Evolutionary conservation across 108 stramenopile species (phyloP), one percentile per base, ranked within the genome.

Genomic region (Discostella pseudostelligera): DNA sequence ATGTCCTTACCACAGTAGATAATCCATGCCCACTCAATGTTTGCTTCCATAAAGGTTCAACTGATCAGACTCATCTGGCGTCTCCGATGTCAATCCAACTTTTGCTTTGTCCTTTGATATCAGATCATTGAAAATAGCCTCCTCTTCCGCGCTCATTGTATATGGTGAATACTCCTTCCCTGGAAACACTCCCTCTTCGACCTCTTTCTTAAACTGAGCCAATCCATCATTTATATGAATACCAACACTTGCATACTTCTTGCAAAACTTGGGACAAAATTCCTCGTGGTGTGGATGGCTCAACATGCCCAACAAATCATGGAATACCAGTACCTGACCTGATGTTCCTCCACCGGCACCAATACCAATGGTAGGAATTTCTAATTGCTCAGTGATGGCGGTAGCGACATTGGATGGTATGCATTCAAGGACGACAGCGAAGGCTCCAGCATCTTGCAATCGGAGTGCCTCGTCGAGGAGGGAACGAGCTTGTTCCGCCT

Each of bases 291-390:
- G 98, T 0, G 97, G 97, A 81, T 97, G 97, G 39, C 83, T 83
- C 59, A 87, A 72, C 95, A 98, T 96, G 17, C 99, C 99, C 43
- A 98, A 70, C 93, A 98, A 89, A 77, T 99, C 99, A 68, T 98
- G 97, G 71, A 90, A 98, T 6, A 99, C 99, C n/a, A 99, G 62
- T 12, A 95, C 94, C 62, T 95, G 94, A 8, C 94, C 94, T 1
- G 90, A 92, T 6, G 94, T 94, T 35, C 84, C 78, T n/a, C 87
- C 83, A 13, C 98, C 98, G 0, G 99, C 97, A 39, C 99, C 99
- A 39, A 99, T 99, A 32, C 99, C 99, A 72, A 99, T 98, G 32
- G 96, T 96, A 14, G 99, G 97, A 48, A 99, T 95, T 65, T 97
- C 96, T 39, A 99, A 69, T 14, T 93, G 88, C 36, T 94, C 85